A percentile compares a stretch with the other conserved stretches of the same genome.
Evolutionary conservation across 116 monocot genomes (phyloP).

Genomic region (Phalaenopsis hybrid): DNA sequence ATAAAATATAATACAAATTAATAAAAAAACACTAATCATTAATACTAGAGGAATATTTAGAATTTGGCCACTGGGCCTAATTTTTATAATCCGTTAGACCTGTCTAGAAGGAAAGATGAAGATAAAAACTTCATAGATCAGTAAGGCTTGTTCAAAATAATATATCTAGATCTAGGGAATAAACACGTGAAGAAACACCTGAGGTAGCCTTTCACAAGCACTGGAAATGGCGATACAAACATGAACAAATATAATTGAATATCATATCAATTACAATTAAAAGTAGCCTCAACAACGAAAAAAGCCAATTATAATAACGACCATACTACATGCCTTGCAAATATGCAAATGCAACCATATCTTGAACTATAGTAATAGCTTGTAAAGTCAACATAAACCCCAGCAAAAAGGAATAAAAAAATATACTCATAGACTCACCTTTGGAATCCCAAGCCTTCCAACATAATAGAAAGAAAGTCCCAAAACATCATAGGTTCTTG

Average conservation of each 20-base stretch:
- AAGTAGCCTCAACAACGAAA: background rate
- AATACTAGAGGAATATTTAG: background rate
- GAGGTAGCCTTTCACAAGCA: background rate
- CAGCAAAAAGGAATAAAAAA: background rate
- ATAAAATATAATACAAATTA: background rate
- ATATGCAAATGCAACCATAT: background rate
- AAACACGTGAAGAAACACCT: background rate
- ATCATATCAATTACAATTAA: background rate
- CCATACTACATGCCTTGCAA: background rate
- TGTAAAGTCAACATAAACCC: background rate
- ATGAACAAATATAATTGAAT: background rate
- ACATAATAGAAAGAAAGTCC: constrained; percentile 56
- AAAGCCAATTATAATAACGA: background rate
- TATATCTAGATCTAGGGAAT: background rate
- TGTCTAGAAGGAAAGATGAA: background rate
- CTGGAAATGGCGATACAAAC: background rate
- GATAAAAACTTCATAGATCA: background rate
- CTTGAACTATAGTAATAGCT: background rate
- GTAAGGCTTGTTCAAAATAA: background rate
- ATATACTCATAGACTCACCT: background rate
- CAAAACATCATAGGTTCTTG: constrained; percentile 48
- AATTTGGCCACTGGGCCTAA: background rate
- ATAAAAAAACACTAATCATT: background rate
- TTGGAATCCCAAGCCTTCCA: constrained; percentile 56
- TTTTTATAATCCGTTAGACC: background rate